Base-by-base conservation (phyloP, 2,329 filamentous ascomycete species). In the Ceratocystis alfenasii region DNA sequence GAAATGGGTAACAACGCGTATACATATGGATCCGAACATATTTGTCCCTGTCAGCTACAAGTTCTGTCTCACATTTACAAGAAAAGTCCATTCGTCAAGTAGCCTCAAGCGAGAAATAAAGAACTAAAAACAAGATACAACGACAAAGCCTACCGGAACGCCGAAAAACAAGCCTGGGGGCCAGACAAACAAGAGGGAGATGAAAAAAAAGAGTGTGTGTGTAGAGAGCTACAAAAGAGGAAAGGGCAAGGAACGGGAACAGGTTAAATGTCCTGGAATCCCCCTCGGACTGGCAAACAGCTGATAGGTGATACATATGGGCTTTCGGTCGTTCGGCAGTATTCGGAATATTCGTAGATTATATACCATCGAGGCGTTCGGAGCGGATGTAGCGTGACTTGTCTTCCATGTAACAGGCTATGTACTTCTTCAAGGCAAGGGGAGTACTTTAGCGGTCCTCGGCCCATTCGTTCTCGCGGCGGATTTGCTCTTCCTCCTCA, bases 401-500 rank as follows among this genome's bases (percentile, higher is more conserved):
- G 55, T 59, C 55, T 36, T 59, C 15, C 55, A 33, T 6, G 33
- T 36, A n/a, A n/a, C 46, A 22, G 20, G 36, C 10, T 41, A 12
- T 41, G 55, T 36, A 59, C 33, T 59, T 22, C 25, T 46, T 33
- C 33, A n/a, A 15, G 28, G 20, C 17, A 12, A 33, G 20, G 28
- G 46, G 8, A 10, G n/a, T 25, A 4, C 28, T 70, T 80, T 81
- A 89, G 71, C 86, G 85, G 71, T 94, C 89, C 80, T 94, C 89
- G 59, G 89, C 89, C 89, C 89, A 94, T 78, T 94, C 89, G 75
- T 94, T 94, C 81, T 94, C 89, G 3, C 89, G 85, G 66, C 89
- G 87, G 70, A 94, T 99, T 82, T 99, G 94, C 74, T 99, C 94
- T 77, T 99, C 94, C 79, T 99, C 94, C 77, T 99, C 94, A 1